Base-by-base conservation (phyloP, 306 rosid species). In the Morella rubra region DNA sequence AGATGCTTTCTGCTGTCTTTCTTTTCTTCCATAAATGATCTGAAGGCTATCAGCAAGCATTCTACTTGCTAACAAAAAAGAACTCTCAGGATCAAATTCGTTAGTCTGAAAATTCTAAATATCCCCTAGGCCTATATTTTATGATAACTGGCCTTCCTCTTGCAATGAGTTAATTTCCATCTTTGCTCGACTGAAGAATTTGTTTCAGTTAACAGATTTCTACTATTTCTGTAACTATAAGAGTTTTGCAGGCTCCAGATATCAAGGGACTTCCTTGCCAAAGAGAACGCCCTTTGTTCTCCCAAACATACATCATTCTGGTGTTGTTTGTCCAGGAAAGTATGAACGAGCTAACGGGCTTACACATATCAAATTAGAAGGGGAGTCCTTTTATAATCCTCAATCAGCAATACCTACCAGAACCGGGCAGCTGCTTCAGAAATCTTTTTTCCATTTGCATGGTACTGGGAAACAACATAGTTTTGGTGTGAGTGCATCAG, bases 321-420 rank as follows among this genome's bases (percentile, higher is more conserved):
- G 87, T 68, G 76, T 83, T 68, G 78, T 83, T 79, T 77, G 76
- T 83, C 73, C 89, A 9, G 90, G 62, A 75, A 84, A 84, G 73
- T 81, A 82, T 60, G 86, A 81, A 13, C 84, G 84, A 77, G 85
- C 75, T 71, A 71, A 77, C 73, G 82, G 44, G 58, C 44, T 72
- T 74, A 88, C 78, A 75, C 77, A 67, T 55, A 45, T 86, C 82
- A 88, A 88, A 81, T 76, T 85, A 16, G 95, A 86, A 84, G 87
- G 76, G 41, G 84, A 86, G n/a, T 79, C 87, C 10, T 46, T 76
- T 41, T 87, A 76, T 69, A 55, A 80, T 44, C 72, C 85, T 84
- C 93, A 79, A 70, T 78, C 72, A 18, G 79, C 80, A 73, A 70
- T 74, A 55, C 74, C 89, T 9, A 10, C 62, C 59, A 74, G 76